Evolutionary conservation across 176 grass and related monocot species (phyloP).

Genomic region (Secale cereale): DNA sequence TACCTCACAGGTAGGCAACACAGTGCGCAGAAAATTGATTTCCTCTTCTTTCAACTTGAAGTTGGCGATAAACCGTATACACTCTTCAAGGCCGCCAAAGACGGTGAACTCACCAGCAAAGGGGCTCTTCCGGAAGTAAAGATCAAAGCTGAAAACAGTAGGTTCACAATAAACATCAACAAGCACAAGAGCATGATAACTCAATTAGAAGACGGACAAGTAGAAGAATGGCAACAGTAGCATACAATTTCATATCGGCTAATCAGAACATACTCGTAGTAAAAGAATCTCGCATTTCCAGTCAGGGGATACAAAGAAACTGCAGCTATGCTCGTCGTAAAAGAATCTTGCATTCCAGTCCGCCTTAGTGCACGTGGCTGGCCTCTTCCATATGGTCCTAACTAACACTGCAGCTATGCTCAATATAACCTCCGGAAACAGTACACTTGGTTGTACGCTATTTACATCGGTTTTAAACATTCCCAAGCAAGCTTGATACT

Average conservation of each 20-base stretch:
- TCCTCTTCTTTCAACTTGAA: slow-evolving; percentile 78
- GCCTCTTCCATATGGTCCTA: background rate
- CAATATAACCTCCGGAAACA: background rate
- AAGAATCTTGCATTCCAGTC: background rate
- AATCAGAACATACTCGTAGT: background rate
- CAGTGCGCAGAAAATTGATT: slow-evolving; percentile 64
- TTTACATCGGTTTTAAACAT: background rate
- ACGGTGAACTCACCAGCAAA: slow-evolving; percentile 93
- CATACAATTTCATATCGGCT: background rate
- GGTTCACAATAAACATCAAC: background rate
- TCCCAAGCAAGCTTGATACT: background rate
- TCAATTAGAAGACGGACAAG: background rate
- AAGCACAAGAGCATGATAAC: background rate
- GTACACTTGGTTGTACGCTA: background rate
- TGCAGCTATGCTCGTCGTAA: too few species aligned
- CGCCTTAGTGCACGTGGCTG: background rate
- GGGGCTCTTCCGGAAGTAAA: slow-evolving; percentile 93
- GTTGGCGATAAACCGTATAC: slow-evolving; percentile 90
- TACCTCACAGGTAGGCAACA: slow-evolving; percentile 83
- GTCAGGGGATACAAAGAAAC: too few species aligned
- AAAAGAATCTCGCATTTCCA: background rate
- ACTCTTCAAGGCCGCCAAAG: slow-evolving; percentile 96
- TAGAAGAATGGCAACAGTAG: background rate
- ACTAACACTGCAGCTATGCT: background rate
- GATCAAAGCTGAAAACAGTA: slow-evolving; percentile 72